These are phyloP conservation scores for Phycomyces blakesleeanus DNA, from an alignment of 192 early-diverging fungal species.

Conservation along the genomic window DNA sequence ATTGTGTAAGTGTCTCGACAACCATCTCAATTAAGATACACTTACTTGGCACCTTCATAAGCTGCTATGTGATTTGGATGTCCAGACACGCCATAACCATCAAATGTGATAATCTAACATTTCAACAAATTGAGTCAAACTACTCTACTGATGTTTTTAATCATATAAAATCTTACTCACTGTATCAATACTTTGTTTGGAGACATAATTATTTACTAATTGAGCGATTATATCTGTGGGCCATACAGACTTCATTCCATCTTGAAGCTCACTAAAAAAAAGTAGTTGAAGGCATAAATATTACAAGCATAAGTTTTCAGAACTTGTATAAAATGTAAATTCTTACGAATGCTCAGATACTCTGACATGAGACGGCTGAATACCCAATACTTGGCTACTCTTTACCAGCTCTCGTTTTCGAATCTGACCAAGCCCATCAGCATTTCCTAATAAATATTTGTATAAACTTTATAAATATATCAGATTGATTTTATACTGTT, in stretches of 20 bases:
- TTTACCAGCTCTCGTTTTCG: conserved; percentile 60
- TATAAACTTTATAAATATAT: neutral
- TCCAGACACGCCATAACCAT: conserved; percentile 81
- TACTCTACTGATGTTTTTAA: too few species aligned
- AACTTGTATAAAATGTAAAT: neutral
- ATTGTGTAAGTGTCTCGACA: conserved; percentile 7
- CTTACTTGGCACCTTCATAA: conserved; percentile 66
- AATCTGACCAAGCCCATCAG: conserved; percentile 56
- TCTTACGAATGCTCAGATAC: conserved; percentile 61
- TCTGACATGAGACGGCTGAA: conserved; percentile 44
- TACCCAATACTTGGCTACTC: conserved; percentile 58
- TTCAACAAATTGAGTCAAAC: neutral
- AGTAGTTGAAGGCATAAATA: too few species aligned
- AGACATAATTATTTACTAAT: conserved; percentile 55
- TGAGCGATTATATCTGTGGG: conserved; percentile 53
- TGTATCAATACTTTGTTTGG: conserved; percentile 58
- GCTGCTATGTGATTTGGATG: conserved; percentile 86
- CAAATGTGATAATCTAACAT: conserved; percentile 83
- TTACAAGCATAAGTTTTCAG: neutral
- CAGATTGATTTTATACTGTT: conserved; percentile 15
- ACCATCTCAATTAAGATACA: neutral
- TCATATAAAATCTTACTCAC: conserved; percentile 45
- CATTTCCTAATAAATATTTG: conserved; percentile 55
- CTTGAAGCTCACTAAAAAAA: conserved; percentile 54
- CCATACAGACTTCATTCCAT: conserved; percentile 66